Evolutionary conservation across 108 stramenopile genomes (phyloP).

Genomic region (Parietichytrium sp.): DNA sequence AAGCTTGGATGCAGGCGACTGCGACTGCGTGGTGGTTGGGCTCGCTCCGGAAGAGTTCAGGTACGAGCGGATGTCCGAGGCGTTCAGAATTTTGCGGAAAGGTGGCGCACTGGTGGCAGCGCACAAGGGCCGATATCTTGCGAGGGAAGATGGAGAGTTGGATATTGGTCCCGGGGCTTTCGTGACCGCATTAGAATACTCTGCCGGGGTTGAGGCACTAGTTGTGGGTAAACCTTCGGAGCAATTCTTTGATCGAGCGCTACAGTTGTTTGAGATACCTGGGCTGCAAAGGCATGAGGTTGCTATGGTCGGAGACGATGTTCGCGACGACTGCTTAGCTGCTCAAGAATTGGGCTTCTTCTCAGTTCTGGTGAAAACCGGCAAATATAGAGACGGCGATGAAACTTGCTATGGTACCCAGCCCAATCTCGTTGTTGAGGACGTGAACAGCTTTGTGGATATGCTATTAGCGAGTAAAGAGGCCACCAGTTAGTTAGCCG

Average conservation of each 20-base stretch:
- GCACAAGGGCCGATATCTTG: conserved; percentile 35
- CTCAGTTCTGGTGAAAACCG: neutral
- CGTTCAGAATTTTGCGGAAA: neutral
- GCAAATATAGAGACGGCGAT: neutral
- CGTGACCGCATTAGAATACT: conserved; percentile 3
- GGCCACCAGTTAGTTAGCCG: too few species aligned
- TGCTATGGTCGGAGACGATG: conserved; percentile 39
- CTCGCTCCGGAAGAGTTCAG: neutral
- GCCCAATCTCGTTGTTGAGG: neutral
- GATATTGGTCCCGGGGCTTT: conserved; percentile 34
- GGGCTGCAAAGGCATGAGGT: neutral
- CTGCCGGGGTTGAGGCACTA: neutral
- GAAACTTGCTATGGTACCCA: neutral
- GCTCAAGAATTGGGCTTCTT: neutral
- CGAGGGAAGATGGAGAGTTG: neutral
- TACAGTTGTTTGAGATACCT: neutral
- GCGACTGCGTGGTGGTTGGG: conserved; percentile 3
- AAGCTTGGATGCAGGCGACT: neutral
- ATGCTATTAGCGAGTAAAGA: neutral
- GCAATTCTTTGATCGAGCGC: neutral
- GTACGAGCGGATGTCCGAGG: neutral
- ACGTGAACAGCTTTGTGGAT: neutral
- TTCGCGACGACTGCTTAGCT: neutral
- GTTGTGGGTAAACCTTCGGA: conserved; percentile 20
- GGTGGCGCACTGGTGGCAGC: neutral